These are phyloP conservation scores for Moesziomyces antarcticus DNA, from an alignment of 1,284 basidiomycete genomes.

Conservation along the genomic window DNA sequence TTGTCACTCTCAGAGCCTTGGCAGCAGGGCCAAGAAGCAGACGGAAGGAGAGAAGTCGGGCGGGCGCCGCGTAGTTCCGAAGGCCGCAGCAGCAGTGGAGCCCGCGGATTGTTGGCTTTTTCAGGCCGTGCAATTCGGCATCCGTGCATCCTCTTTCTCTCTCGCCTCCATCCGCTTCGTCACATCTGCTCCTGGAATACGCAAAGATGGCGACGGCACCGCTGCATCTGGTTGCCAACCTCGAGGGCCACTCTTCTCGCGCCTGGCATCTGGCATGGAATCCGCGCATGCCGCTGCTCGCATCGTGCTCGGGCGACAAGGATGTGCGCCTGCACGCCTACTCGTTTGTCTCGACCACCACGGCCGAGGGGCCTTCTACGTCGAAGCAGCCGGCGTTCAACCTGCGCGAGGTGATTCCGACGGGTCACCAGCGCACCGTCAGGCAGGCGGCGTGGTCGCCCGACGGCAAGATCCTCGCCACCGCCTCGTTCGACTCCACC, in stretches of 20 bases:
- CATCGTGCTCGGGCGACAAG: conserved; percentile 94
- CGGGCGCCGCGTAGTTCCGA: too few relatives aligned
- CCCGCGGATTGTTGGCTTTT: neutral
- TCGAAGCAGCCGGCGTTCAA: conserved; percentile 55
- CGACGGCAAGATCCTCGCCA: conserved; percentile 86
- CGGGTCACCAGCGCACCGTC: conserved; percentile 92
- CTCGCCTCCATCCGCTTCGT: too few relatives aligned
- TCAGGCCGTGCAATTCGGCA: neutral
- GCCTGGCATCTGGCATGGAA: conserved; percentile 92
- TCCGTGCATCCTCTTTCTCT: too few relatives aligned
- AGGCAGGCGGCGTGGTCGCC: conserved; percentile 89
- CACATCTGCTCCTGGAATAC: too few relatives aligned
- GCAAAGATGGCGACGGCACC: conserved; percentile 11
- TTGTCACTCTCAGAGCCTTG: too few relatives aligned
- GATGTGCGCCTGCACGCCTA: conserved; percentile 87
- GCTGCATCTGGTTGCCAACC: conserved; percentile 39
- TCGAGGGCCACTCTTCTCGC: conserved; percentile 63
- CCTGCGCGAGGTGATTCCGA: conserved; percentile 69
- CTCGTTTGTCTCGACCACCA: conserved; percentile 59
- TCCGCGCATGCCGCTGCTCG: conserved; percentile 81
- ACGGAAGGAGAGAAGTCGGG: too few relatives aligned
- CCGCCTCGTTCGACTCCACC: conserved; percentile 93
- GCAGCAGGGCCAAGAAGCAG: too few relatives aligned
- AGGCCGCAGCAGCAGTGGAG: too few relatives aligned
- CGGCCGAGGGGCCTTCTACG: conserved; percentile 40